Evolutionary conservation across 2,329 filamentous ascomycete species (phyloP), one percentile per base, ranked within the genome.

Genomic region (Cordyceps cicadae): DNA sequence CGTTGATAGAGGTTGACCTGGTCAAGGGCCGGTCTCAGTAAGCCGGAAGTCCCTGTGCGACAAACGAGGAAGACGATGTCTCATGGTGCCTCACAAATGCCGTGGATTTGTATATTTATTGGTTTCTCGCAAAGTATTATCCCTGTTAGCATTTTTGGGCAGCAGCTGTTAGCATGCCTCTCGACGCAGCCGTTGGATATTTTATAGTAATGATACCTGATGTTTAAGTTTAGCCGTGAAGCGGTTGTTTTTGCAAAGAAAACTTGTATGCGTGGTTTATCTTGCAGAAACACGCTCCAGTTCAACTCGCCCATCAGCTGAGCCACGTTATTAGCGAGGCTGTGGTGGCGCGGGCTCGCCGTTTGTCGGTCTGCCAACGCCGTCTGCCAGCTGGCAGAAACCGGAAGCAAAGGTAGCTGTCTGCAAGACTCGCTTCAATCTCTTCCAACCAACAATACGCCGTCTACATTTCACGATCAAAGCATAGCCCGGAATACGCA

Each of bases 1-100:
- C 71, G 4, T 34, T 76, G 26, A 63, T 62, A 7, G 71, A 77
- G 21, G 72, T 74, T 21, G 75, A 77, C 52, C 64, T 77, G 41
- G 46, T 62, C 19, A 67, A 64, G 64, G 68, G 67, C 50, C 68
- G 67, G 24, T 57, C 59, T 52, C 51, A 46, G 54, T 67, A 58
- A 45, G n/a, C 9, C 50, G 37, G 19, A 17, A 14, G 21, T 14
- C 26, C 29, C 21, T 3, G 15, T 12, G 19, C 29, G 14, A 29
- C 24, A 41, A 12, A 24, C 6, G 29, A 29, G 34, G 37, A 15
- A 17, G 55, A n/a, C 9, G 46, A 32, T 29, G 34, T 12, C 14
- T 48, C n/a, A 24, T 32, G 29, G 29, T 29, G 6, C 5, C 29
- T 29, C 29, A 29, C 12, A 21, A 24, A 14, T 50, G 34, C 11